Conservation (phyloP, 2,329 filamentous ascomycete genomes). For the Stagonosporopsis chrysanthemi region DNA sequence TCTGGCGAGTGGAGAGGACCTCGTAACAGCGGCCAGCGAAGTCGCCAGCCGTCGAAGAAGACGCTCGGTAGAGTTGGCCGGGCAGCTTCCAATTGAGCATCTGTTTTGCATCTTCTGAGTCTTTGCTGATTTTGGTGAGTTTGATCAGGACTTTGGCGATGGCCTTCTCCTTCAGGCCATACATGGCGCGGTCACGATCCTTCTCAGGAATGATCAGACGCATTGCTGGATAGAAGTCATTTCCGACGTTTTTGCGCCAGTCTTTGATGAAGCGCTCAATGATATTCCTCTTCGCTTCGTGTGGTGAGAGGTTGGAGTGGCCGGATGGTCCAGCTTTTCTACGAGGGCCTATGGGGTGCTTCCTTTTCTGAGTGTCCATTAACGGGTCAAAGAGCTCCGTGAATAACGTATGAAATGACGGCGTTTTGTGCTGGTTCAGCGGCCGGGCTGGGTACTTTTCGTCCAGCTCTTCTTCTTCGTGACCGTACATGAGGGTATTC, state of each 20-base stretch:
- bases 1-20: slow-evolving; percentile 81
- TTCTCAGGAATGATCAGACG: slow-evolving; percentile 92
- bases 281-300: slow-evolving; percentile 80
- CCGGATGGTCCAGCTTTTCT: slow-evolving; percentile 69
- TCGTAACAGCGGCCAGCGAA: slow-evolving; percentile 91
- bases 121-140: slow-evolving; percentile 88
- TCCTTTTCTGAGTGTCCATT: slow-evolving; percentile 77
- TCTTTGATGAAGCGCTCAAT: slow-evolving; percentile 84
- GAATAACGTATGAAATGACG: slow-evolving; percentile 83
- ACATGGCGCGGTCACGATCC: slow-evolving; percentile 90
- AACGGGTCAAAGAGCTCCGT: slow-evolving; percentile 81
- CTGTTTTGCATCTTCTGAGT: slow-evolving; percentile 86
- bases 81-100: slow-evolving; percentile 93
- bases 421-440: slow-evolving; percentile 77
- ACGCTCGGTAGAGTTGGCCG: slow-evolving; percentile 59
- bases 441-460: slow-evolving; percentile 77
- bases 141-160: slow-evolving; percentile 92
- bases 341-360: slow-evolving; percentile 61
- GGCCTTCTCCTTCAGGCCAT: slow-evolving; percentile 90
- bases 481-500: slow-evolving; percentile 59
- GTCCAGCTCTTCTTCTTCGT: slow-evolving; percentile 55
- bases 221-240: slow-evolving; percentile 92
- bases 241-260: slow-evolving; percentile 88
- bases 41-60: slow-evolving; percentile 75
- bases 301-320: slow-evolving; percentile 67